A percentile compares a stretch with the other conserved stretches of the same genome.
phyloP scores from a whole-genome alignment of 306 rosid species.

The Neltuma alba region DNA sequence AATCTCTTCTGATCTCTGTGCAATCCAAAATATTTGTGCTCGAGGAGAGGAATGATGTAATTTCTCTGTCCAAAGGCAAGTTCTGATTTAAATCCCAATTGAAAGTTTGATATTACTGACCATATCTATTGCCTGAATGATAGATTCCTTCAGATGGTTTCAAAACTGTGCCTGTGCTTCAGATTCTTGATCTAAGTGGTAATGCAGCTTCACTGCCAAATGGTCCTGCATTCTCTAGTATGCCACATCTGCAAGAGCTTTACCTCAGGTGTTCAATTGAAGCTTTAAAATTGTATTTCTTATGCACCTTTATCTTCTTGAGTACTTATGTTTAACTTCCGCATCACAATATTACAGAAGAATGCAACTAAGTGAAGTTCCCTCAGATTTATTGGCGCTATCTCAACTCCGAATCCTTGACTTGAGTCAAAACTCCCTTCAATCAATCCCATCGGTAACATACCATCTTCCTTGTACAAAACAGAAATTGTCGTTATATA shows the following conservation, averaged over 20 bases:
- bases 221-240: slow-evolving; percentile 67
- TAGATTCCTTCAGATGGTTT: slow-evolving; percentile 88
- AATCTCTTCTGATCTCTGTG: neutral
- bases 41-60: slow-evolving; percentile 10
- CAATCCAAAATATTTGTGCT: slow-evolving; percentile 13
- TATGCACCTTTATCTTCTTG: slow-evolving; percentile 7
- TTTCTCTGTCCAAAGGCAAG: slow-evolving; percentile 13
- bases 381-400: slow-evolving; percentile 69
- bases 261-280: slow-evolving; percentile 71
- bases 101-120: slow-evolving; percentile 36
- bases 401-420: slow-evolving; percentile 69
- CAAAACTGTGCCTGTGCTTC: slow-evolving; percentile 73
- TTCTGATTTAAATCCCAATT: slow-evolving; percentile 24
- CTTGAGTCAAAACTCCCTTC: slow-evolving; percentile 90
- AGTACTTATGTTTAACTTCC: slow-evolving; percentile 35
- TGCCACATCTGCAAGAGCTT: slow-evolving; percentile 80
- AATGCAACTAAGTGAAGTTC: slow-evolving; percentile 68
- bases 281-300: neutral
- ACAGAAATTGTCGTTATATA: slow-evolving; percentile 26
- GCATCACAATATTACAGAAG: slow-evolving; percentile 59
- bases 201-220: slow-evolving; percentile 62
- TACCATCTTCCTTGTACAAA: slow-evolving; percentile 17
- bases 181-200: slow-evolving; percentile 81
- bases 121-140: slow-evolving; percentile 29
- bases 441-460: slow-evolving; percentile 74